Evolutionary conservation across 176 grass and related monocot genomes (phyloP), one percentile per base, ranked within the genome.

Genomic region (Triticum turgidum): DNA sequence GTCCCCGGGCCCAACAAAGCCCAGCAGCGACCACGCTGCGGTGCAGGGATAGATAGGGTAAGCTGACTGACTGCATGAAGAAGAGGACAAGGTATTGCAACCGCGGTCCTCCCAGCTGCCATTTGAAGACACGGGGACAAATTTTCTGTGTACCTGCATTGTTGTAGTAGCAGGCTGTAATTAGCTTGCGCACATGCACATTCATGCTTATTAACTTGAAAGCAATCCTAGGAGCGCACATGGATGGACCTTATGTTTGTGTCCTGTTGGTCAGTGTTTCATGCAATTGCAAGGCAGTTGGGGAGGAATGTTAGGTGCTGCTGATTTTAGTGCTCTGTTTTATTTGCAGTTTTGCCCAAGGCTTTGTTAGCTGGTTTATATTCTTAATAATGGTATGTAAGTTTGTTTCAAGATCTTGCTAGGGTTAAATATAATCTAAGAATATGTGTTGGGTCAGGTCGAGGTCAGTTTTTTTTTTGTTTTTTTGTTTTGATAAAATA

Each of bases 161-260:
- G 68, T 75, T 80, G 80, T 61, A 84, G 80, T 59, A 84, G 85
- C 80, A 11, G 59, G 85, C 25, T 84, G 85, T 69, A 84, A 68
- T 84, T 76, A 20, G 68, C 17, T 33, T 14, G 9, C 56, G 0
- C 65, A 62, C 45, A 47, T 1, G 38, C 62, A 41, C 80, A 32
- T 39, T 0, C 59, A 21, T 59, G 54, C 18, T 54, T 54, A 6
- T 22, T 59, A 13, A 14, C 68, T 62, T 33, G 68, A 27, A 80
- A 61, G 69, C 24, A 63, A 80, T 84, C 85, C 81, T 80, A 62
- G 85, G 45, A 30, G 24, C 7, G 62, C 85, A 69, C 85, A 84
- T 44, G 34, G 0, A 35, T 45, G 51, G 15, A 5, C 75, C 4
- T 6, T 18, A 74, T 76, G 79, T 65, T 62, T 39, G 62, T 86